Evolutionary conservation across 1,284 basidiomycete species (phyloP).

Genomic region (Porogramme epimiltina): DNA sequence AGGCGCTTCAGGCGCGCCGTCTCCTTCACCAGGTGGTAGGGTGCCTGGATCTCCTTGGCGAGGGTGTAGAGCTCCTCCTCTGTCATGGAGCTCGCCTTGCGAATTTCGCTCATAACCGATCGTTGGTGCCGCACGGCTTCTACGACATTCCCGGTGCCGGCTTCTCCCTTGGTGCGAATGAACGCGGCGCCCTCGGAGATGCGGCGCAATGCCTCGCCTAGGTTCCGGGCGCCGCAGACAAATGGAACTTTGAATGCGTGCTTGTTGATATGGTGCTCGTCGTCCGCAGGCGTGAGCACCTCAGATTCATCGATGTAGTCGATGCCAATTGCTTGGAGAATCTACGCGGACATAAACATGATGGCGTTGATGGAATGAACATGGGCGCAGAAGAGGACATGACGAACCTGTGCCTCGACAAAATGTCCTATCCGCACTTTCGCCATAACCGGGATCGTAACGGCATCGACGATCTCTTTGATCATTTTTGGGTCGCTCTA

Average conservation of each 20-base stretch:
- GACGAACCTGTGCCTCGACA: conserved; percentile 85
- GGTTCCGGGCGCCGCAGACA: conserved; percentile 78
- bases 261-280: conserved; percentile 84
- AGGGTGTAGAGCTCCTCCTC: conserved; percentile 96
- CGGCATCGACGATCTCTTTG: conserved; percentile 91
- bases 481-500: conserved; percentile 97
- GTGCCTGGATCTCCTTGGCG: conserved; percentile 93
- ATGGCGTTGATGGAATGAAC: background rate
- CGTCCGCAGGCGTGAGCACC: conserved; percentile 95
- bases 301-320: conserved; percentile 99
- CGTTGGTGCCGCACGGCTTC: conserved; percentile 96
- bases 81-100: conserved; percentile 82
- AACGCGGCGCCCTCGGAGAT: conserved; percentile 98
- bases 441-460: conserved; percentile 93
- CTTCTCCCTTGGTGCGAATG: conserved; percentile 97
- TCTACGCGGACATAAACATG: conserved; percentile 49
- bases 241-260: conserved; percentile 90
- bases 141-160: conserved; percentile 97
- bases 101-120: conserved; percentile 83
- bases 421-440: conserved; percentile 97
- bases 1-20: conserved; percentile 91
- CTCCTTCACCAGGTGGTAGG: conserved; percentile 98
- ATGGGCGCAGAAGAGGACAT: background rate
- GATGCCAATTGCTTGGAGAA: conserved; percentile 91
- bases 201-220: conserved; percentile 92